These are phyloP conservation scores for Steccherinum ochraceum DNA, from an alignment of 768 basidiomycete genomes.

Conservation along the genomic window DNA sequence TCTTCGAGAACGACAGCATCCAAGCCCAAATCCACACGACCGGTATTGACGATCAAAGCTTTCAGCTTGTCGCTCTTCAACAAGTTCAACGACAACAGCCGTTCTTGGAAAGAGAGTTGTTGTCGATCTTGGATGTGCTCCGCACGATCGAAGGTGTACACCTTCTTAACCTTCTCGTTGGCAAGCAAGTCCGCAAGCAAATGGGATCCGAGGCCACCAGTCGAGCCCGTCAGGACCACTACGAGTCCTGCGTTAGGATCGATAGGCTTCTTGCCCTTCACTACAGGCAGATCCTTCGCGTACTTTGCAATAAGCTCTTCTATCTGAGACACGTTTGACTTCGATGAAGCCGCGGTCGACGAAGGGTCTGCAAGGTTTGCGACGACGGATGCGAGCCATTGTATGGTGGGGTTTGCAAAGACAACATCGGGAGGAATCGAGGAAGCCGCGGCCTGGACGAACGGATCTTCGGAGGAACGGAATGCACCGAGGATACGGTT, in stretches of 20 bases:
- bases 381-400: conserved; percentile 1
- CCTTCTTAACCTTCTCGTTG: conserved; percentile 5
- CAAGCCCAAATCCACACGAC: conserved; percentile 5
- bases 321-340: not conserved
- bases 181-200: conserved; percentile 8
- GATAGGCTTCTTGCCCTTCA: not conserved
- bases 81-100: conserved; percentile 5
- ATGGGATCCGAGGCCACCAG: conserved; percentile 12
- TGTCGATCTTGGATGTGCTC: not conserved
- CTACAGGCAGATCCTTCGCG: conserved; percentile 1
- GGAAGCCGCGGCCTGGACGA: conserved; percentile 1
- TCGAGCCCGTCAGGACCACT: conserved; percentile 12
- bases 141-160: conserved; percentile 11
- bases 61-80: conserved; percentile 3
- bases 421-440: conserved; percentile 8
- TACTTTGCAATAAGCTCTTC: conserved; percentile 2
- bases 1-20: conserved; percentile 1
- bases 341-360: not conserved
- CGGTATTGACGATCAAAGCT: conserved; percentile 3
- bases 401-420: conserved; percentile 8
- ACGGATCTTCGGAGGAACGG: not conserved
- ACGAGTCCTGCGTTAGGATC: not conserved
- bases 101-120: conserved; percentile 4
- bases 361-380: conserved; percentile 1
- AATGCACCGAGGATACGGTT: conserved; percentile 11